Percentiles rank a stretch among this genome's conserved stretches.
These are phyloP conservation scores for Dioscorea cayenensis DNA, from an alignment of 116 monocot species.

Conservation along the genomic window DNA sequence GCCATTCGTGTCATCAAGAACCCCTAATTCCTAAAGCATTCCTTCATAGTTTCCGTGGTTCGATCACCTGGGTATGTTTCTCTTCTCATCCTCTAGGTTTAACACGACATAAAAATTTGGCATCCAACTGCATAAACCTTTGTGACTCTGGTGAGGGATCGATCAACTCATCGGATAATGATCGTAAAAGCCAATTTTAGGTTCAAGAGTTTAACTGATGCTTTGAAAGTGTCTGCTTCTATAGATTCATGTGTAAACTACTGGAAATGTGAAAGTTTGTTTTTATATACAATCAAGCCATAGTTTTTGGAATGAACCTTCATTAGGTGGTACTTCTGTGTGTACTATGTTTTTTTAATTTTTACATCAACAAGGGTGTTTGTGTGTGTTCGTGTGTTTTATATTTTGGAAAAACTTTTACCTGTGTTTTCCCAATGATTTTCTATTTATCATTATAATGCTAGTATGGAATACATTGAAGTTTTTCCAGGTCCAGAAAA, in stretches of 20 bases:
- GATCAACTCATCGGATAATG: background rate
- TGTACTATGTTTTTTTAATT: background rate
- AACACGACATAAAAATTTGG: conserved; percentile 8
- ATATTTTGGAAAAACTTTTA: too few relatives aligned
- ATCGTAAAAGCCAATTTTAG: conserved; percentile 1
- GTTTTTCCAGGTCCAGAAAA: conserved; percentile 87
- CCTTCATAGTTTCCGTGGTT: too few relatives aligned
- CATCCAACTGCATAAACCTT: background rate
- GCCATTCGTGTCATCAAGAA: too few relatives aligned
- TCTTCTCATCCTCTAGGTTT: too few relatives aligned
- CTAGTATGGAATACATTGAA: background rate
- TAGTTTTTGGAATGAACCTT: too few relatives aligned
- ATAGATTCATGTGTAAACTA: conserved; percentile 93
- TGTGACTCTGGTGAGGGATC: background rate
- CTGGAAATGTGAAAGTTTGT: conserved; percentile 97
- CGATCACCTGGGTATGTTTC: too few relatives aligned
- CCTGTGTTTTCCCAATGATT: background rate
- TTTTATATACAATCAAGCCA: background rate
- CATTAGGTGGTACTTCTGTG: background rate
- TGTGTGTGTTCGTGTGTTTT: too few relatives aligned
- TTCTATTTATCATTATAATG: background rate
- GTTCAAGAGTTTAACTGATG: conserved; percentile 7
- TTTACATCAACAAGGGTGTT: too few relatives aligned
- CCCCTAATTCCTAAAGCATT: too few relatives aligned
- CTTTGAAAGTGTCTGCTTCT: conserved; percentile 1